Evolutionary conservation across 2,329 filamentous ascomycete genomes (phyloP).

Genomic region (Fusarium sp.): DNA sequence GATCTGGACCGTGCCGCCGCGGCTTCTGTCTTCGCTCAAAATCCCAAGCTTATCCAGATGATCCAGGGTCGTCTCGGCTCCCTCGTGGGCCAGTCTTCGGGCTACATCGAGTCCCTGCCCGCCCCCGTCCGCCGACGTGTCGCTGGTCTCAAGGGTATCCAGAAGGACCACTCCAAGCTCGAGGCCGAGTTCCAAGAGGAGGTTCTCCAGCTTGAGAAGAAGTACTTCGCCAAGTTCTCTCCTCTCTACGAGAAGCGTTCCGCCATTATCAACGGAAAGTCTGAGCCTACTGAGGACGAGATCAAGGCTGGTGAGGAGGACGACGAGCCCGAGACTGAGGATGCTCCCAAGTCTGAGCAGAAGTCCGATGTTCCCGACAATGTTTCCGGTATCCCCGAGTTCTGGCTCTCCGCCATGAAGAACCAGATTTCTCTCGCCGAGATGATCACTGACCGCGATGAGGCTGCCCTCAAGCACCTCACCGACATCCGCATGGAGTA

Average conservation of each 20-base stretch:
- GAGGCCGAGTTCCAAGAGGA: conserved; percentile 99
- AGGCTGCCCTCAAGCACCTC: conserved; percentile 89
- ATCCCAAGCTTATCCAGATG: conserved; percentile 94
- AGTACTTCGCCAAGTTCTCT: conserved; percentile 99
- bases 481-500: conserved; percentile 99
- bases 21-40: conserved; percentile 93
- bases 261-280: conserved; percentile 86
- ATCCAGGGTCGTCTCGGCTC: conserved; percentile 96
- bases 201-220: conserved; percentile 97
- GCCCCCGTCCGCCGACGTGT: conserved; percentile 90
- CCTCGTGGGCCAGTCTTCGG: conserved; percentile 93
- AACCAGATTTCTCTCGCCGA: conserved; percentile 97
- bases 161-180: conserved; percentile 98
- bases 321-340: conserved; percentile 79
- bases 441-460: conserved; percentile 98
- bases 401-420: conserved; percentile 99
- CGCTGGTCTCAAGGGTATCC: conserved; percentile 94
- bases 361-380: conserved; percentile 66
- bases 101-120: conserved; percentile 97
- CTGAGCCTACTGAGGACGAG: conserved; percentile 89
- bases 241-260: conserved; percentile 96
- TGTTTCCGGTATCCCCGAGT: conserved; percentile 90
- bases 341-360: conserved; percentile 66
- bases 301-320: conserved; percentile 86
- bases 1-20: conserved; percentile 88